These are phyloP conservation scores for Trichoderma sp. DNA, from an alignment of 2,329 filamentous ascomycete species.

Conservation along the genomic window DNA sequence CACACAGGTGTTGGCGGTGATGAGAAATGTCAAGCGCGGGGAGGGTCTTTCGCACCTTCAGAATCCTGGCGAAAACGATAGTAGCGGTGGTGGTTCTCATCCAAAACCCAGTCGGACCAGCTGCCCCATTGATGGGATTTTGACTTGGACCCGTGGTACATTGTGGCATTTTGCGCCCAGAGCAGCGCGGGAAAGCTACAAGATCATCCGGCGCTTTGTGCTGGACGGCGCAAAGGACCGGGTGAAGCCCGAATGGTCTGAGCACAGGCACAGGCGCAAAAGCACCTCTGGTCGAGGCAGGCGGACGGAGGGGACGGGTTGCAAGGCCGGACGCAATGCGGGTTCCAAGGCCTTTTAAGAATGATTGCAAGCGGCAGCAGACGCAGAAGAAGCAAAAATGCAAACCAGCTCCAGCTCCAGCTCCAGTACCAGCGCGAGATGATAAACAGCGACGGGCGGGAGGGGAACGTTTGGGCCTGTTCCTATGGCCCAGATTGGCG, in stretches of 20 bases:
- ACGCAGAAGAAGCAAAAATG: neutral
- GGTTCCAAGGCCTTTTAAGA: constrained; percentile 12
- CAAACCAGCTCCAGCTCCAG: neutral
- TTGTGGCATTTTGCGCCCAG: constrained; percentile 31
- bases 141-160: constrained; percentile 34
- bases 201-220: constrained; percentile 20
- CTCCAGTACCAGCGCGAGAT: constrained; percentile 21
- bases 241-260: neutral
- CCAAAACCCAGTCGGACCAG: constrained; percentile 33
- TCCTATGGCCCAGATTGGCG: constrained; percentile 23
- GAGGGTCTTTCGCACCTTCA: constrained; percentile 26
- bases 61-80: constrained; percentile 33
- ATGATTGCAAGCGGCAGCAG: constrained; percentile 5
- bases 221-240: constrained; percentile 21
- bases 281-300: constrained; percentile 15
- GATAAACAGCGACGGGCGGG: constrained; percentile 22
- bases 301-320: constrained; percentile 22
- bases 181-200: constrained; percentile 23
- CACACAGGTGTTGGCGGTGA: constrained; percentile 10
- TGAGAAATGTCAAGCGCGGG: constrained; percentile 11
- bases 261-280: constrained; percentile 16
- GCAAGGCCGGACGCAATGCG: constrained; percentile 23
- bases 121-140: constrained; percentile 31
- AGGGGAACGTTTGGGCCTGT: constrained; percentile 23
- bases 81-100: constrained; percentile 24